Evolutionary conservation across 2,329 filamentous ascomycete genomes (phyloP), one percentile per base, ranked within the genome.

Genomic region (Cercospora sojina): DNA sequence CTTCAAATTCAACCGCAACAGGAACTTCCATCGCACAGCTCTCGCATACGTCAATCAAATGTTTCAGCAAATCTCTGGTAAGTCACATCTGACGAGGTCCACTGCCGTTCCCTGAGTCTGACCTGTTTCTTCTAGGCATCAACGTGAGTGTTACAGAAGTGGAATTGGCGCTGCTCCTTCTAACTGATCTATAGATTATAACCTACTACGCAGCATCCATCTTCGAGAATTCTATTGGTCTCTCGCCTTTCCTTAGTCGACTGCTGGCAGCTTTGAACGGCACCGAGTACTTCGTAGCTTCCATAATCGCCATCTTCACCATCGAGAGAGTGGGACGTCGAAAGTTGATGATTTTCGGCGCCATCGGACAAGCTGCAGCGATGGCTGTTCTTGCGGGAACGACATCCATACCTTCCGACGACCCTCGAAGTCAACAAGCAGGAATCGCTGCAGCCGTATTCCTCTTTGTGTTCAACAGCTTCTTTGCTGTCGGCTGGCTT

Each of bases 341-440:
- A 13, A 86, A 86, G 73, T 83, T 92, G 68, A 92, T 93, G 88
- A 79, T 92, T 16, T 86, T 91, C 68, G 90, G 90, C 62, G 86
- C 87, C 2, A 60, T 60, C 25, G 72, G 73, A 20, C 71, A 72
- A 64, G 65, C 67, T 6, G 23, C 60, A 5, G 77, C 73, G 0
- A 77, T 77, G 75, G 71, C 70, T 5, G 67, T 78, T 8, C 65
- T 77, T 4, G 76, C 74, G 3, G 74, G 74, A 12, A 72, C 74
- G 5, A 76, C 70, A 1, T 70, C 72, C 2, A 63, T 70, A 13
- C 70, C 68, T 9, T 59, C 63, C 4, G 55, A 56, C 1, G 59
- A 69, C 18, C 56, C 65, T 5, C 49, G 66, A 9, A 71, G 66
- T 27, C 58, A 66, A 3, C 68, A 70, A 3, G 71, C 71, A 23